Conservation (phyloP, 2,329 filamentous ascomycete species). For the Epichloe amarillans region DNA sequence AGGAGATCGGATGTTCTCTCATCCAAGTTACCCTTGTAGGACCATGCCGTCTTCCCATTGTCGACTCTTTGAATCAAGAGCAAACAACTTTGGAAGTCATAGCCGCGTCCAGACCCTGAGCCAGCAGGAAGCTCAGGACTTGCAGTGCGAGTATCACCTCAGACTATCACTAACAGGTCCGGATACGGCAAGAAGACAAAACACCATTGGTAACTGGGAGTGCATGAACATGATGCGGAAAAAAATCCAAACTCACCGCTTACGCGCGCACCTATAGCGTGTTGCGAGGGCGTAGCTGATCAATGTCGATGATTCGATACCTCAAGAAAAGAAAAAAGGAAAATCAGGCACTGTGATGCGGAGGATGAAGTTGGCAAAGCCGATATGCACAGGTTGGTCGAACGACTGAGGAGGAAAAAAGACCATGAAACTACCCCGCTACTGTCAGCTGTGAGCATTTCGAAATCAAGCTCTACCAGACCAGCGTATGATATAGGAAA, state of each 20-base stretch:
- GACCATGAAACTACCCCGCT: conserved; percentile 1
- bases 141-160: background rate
- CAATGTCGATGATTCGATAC: background rate
- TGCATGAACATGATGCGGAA: background rate
- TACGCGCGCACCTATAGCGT: background rate
- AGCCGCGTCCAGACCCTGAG: background rate
- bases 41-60: background rate
- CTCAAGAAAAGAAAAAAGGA: background rate
- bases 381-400: background rate
- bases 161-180: background rate
- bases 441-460: background rate
- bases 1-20: too few species aligned
- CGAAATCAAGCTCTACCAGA: background rate
- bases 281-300: background rate
- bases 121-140: background rate
- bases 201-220: background rate
- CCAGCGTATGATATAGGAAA: background rate
- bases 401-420: background rate
- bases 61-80: background rate
- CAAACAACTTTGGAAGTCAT: background rate
- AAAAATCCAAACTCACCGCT: background rate
- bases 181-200: background rate
- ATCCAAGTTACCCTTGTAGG: background rate
- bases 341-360: background rate
- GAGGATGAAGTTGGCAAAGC: background rate